These are phyloP conservation scores for Collybia sordida DNA, from an alignment of 768 basidiomycete genomes.

Conservation along the genomic window DNA sequence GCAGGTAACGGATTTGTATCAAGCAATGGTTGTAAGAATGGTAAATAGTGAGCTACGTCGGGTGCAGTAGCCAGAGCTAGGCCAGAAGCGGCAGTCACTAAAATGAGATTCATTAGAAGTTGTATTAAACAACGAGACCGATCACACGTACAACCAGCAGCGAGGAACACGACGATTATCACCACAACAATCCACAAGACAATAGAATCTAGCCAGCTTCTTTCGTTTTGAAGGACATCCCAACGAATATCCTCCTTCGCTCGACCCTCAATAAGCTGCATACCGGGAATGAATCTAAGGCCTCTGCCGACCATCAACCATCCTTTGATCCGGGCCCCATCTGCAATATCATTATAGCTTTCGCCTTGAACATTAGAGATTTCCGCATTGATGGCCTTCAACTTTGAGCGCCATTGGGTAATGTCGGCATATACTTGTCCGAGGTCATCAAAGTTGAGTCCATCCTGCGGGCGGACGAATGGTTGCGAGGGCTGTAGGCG, in stretches of 20 bases:
- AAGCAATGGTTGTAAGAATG: slow-evolving; percentile 58
- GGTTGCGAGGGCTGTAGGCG: slow-evolving; percentile 68
- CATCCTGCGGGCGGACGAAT: slow-evolving; percentile 75
- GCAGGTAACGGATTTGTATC: slow-evolving; percentile 49
- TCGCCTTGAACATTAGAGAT: slow-evolving; percentile 68
- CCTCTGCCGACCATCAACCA: slow-evolving; percentile 79
- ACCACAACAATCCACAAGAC: slow-evolving; percentile 60
- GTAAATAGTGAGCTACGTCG: slow-evolving; percentile 68
- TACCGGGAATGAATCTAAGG: slow-evolving; percentile 57
- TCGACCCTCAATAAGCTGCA: slow-evolving; percentile 73
- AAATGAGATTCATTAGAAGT: slow-evolving; percentile 5
- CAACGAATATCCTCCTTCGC: slow-evolving; percentile 84
- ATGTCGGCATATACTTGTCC: slow-evolving; percentile 69
- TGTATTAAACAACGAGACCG: slow-evolving; percentile 1
- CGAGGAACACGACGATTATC: slow-evolving; percentile 51
- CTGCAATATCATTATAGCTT: slow-evolving; percentile 71
- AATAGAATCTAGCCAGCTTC: slow-evolving; percentile 40
- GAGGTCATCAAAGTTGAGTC: slow-evolving; percentile 64
- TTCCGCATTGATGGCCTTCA: slow-evolving; percentile 73
- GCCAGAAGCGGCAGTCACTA: slow-evolving; percentile 73
- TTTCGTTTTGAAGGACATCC: slow-evolving; percentile 69
- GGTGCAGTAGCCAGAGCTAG: slow-evolving; percentile 69
- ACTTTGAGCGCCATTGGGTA: slow-evolving; percentile 62
- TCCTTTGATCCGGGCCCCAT: slow-evolving; percentile 67
- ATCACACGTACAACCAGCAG: slow-evolving; percentile 54